A percentile compares a stretch with the other conserved stretches of the same genome.
These are phyloP conservation scores for Chlamydomonas sphaeroides DNA, from an alignment of 139 green algal genomes.

Conservation along the genomic window DNA sequence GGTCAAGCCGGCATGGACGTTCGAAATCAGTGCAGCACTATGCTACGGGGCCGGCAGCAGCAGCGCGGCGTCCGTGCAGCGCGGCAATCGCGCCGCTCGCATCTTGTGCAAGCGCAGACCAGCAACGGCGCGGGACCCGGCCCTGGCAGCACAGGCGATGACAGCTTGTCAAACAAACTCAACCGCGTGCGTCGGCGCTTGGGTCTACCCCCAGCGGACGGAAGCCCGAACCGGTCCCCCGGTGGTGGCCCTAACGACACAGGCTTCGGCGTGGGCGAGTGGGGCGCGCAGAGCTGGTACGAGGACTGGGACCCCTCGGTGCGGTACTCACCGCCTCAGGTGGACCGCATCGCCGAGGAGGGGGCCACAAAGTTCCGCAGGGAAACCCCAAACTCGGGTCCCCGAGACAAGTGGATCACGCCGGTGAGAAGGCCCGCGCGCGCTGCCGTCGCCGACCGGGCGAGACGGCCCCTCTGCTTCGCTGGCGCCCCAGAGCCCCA, in stretches of 20 bases:
- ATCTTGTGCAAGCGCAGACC: background rate
- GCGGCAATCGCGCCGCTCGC: too few species aligned
- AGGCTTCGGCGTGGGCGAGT: conserved; percentile 15
- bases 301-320: conserved; percentile 68
- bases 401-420: conserved; percentile 73
- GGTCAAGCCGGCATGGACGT: too few species aligned
- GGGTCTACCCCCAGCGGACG: too few species aligned
- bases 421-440: too few species aligned
- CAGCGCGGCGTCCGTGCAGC: too few species aligned
- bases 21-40: too few species aligned
- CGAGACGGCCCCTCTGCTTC: too few species aligned
- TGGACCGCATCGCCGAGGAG: conserved; percentile 50
- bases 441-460: too few species aligned
- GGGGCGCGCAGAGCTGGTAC: conserved; percentile 43
- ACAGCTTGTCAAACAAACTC: conserved; percentile 20
- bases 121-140: background rate
- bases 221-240: too few species aligned
- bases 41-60: too few species aligned
- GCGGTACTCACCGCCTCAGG: conserved; percentile 44
- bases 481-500: too few species aligned
- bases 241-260: too few species aligned
- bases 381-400: background rate
- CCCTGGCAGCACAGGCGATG: background rate
- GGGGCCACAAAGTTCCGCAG: conserved; percentile 31
- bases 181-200: conserved; percentile 28